phyloP scores from a whole-genome alignment of 164 flowering plant genomes.

The Cinnamomum chago region DNA sequence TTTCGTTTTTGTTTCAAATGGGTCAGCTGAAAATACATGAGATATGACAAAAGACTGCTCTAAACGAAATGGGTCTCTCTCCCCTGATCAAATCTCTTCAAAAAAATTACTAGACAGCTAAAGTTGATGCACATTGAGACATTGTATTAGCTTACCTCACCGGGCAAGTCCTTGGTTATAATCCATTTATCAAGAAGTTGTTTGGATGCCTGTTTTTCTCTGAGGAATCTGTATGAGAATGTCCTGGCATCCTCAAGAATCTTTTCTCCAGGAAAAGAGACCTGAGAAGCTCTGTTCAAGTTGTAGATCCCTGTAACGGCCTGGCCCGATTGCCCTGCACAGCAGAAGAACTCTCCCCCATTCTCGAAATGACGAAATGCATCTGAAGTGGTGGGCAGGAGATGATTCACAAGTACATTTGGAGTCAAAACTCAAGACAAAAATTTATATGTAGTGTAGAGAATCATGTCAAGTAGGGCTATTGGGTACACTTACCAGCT shows the following conservation, averaged over 20 bases:
- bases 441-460: no score
- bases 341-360: constrained; percentile 69
- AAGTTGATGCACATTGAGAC: no score
- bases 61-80: neutral
- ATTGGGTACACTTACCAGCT: constrained; percentile 38
- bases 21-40: neutral
- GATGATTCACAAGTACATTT: neutral
- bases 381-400: constrained; percentile 33
- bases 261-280: constrained; percentile 61
- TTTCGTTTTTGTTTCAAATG: neutral
- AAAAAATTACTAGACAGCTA: neutral
- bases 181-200: constrained; percentile 88
- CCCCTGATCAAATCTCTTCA: neutral
- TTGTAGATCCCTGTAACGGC: constrained; percentile 85
- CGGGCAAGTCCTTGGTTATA: constrained; percentile 73
- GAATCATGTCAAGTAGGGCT: neutral
- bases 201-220: constrained; percentile 46
- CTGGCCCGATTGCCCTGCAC: constrained; percentile 67
- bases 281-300: constrained; percentile 70
- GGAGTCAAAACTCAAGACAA: neutral
- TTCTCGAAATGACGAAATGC: constrained; percentile 65
- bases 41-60: neutral
- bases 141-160: constrained; percentile 51
- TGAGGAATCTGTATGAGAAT: constrained; percentile 52
- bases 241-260: constrained; percentile 58